phyloP scores from a whole-genome alignment of 2,329 filamentous ascomycete genomes.

The Colletotrichum orbiculare region DNA sequence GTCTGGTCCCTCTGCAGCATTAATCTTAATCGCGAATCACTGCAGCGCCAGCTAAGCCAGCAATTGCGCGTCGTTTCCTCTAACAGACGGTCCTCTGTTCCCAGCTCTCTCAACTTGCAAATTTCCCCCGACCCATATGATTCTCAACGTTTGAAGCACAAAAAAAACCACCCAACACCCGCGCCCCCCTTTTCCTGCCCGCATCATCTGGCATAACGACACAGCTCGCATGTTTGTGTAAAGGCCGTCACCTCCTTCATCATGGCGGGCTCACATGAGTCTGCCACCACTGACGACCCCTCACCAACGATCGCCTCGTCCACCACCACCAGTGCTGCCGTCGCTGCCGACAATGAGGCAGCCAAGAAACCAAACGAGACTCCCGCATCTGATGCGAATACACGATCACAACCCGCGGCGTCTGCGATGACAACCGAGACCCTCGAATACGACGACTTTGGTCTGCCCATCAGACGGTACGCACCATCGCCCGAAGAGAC shows the following conservation, averaged over 20 bases:
- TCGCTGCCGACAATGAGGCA: constrained; percentile 41
- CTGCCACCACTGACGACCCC: constrained; percentile 19
- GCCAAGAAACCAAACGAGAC: constrained; percentile 36
- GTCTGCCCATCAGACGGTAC: constrained; percentile 70
- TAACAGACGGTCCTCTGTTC: not conserved
- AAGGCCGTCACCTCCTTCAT: constrained; percentile 24
- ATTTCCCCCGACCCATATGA: constrained; percentile 22
- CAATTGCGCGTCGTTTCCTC: constrained; percentile 10
- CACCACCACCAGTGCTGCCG: constrained; percentile 16
- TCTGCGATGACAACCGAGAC: constrained; percentile 45
- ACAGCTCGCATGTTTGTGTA: constrained; percentile 29
- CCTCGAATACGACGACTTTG: constrained; percentile 76
- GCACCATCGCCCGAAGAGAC: constrained; percentile 41
- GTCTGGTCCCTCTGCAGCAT: constrained; percentile 8
- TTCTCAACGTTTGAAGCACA: constrained; percentile 24
- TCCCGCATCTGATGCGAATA: constrained; percentile 39
- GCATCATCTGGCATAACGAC: constrained; percentile 10
- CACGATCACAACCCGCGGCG: constrained; percentile 43
- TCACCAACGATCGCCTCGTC: constrained; percentile 5
- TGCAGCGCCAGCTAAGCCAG: constrained; percentile 9
- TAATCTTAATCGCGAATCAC: constrained; percentile 20
- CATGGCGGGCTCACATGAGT: constrained; percentile 35
- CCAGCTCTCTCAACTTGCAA: constrained; percentile 2
- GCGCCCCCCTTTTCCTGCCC: constrained; percentile 10
- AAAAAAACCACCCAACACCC: constrained; percentile 25